phyloP scores from a whole-genome alignment of 768 basidiomycete species.

The Cystofilobasidium bisporidii region DNA sequence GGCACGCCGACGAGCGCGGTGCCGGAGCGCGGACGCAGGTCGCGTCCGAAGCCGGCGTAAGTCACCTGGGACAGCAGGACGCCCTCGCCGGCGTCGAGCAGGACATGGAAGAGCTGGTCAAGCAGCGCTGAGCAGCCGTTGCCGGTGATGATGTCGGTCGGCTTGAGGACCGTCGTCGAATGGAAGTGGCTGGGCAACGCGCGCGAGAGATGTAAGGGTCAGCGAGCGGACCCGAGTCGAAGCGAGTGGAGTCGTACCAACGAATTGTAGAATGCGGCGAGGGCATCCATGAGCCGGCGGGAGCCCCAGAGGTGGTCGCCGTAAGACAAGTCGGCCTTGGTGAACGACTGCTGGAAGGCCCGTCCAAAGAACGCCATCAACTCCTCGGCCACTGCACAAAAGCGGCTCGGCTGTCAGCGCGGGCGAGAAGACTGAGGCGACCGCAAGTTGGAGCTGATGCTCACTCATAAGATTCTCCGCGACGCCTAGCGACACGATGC shows the following conservation, averaged over 20 bases:
- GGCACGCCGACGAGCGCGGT: constrained; percentile 34
- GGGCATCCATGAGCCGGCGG: constrained; percentile 34
- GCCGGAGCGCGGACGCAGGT: constrained; percentile 36
- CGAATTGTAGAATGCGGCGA: constrained; percentile 34
- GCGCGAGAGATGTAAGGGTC: too few species aligned
- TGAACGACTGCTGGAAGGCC: constrained; percentile 32
- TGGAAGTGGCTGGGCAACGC: constrained; percentile 35
- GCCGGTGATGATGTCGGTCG: constrained; percentile 18
- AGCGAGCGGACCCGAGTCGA: too few species aligned
- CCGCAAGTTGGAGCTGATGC: constrained; percentile 21
- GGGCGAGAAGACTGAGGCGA: too few species aligned
- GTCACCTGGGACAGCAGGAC: constrained; percentile 36
- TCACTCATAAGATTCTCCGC: constrained; percentile 36
- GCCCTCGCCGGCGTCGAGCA: constrained; percentile 37
- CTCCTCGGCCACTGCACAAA: constrained; percentile 17
- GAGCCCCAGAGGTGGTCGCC: constrained; percentile 38
- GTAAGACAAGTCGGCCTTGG: constrained; percentile 33
- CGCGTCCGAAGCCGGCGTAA: constrained; percentile 30
- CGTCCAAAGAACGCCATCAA: constrained; percentile 32
- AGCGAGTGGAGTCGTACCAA: too few species aligned
- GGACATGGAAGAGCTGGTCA: constrained; percentile 36
- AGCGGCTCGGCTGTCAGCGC: neutral
- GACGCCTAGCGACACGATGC: constrained; percentile 37
- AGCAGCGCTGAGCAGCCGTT: constrained; percentile 30
- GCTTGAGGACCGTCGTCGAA: constrained; percentile 12